Evolutionary conservation across 208 protist species (phyloP), one percentile per base, ranked within the genome.

Genomic region (Leishmania lainsoni): DNA sequence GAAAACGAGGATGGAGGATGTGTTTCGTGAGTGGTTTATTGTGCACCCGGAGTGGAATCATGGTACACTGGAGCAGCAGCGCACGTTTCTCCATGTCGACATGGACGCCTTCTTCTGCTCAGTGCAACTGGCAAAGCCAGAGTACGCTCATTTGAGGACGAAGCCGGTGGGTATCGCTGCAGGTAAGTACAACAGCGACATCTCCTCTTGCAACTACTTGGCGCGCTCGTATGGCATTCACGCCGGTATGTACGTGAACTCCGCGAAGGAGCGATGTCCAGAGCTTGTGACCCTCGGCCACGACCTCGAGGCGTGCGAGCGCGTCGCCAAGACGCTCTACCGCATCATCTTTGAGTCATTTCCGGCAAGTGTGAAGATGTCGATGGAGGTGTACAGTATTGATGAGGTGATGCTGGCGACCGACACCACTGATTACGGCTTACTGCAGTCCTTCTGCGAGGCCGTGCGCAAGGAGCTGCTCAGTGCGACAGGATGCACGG

Each of bases 81-180:
- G 79, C 16, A 79, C 88, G 2, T 94, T 98, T 70, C 76, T 95
- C 4, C 97, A 99, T 83, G 61, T 98, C 26, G 97, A 99, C 87
- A 97, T 99, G 95, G 98, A 99, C 81, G 97, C 96, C 58, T 99
- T 99, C 81, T 99, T 99, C 84, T 98, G 95, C 81, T 96, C 91
- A 20, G 93, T 98, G 66, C 94, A 92, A 39, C 87, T 98, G 10
- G 89, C 89, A 63, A 98, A 96, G 83, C 85, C 87, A 8, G 91
- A 95, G 56, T 84, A 97, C 83, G 93, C 93, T 12, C 89, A 92
- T 58, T 83, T 98, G 29, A 88, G 77, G 10, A 76, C 90, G 14
- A 32, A 89, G 79, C 98, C 98, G 0, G 92, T 98, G 10, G 96
- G 91, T 9, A 91, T 99, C n/a, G 92, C 94, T 0, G 93, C 95